A percentile compares a stretch with the other conserved stretches of the same genome.
These are phyloP conservation scores for Podosphaera aphanis DNA, from an alignment of 2,329 filamentous ascomycete species.

Conservation along the genomic window DNA sequence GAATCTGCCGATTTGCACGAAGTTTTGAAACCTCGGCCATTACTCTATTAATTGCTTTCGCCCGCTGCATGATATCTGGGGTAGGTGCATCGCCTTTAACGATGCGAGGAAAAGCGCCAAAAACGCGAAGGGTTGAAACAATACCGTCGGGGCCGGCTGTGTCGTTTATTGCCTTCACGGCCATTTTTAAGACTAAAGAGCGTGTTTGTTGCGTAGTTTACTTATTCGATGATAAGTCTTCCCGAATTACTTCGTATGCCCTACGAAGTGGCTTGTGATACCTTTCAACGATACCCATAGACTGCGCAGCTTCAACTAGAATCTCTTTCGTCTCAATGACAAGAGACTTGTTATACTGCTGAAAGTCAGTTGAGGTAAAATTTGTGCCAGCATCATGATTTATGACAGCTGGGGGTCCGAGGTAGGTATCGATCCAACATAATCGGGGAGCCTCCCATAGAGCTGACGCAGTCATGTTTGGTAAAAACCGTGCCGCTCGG, in stretches of 20 bases:
- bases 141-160: conserved; percentile 1
- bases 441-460: no score
- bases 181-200: not conserved
- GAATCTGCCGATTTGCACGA: conserved; percentile 1
- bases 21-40: conserved; percentile 3
- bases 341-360: not conserved
- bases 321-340: not conserved
- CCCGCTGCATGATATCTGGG: not conserved
- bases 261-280: conserved; percentile 1
- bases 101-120: conserved; percentile 1
- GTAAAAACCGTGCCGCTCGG: conserved; percentile 1
- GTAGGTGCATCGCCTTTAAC: not conserved
- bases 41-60: conserved; percentile 3
- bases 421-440: not conserved
- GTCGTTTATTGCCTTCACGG: not conserved
- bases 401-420: not conserved
- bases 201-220: no score
- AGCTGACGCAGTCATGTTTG: not conserved
- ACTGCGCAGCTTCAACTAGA: not conserved
- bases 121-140: not conserved
- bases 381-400: not conserved
- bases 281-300: not conserved
- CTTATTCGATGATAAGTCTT: no score
- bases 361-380: not conserved
- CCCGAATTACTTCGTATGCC: not conserved